Conservation (phyloP, 805 yeast species). For the Yarrowia divulgata region DNA sequence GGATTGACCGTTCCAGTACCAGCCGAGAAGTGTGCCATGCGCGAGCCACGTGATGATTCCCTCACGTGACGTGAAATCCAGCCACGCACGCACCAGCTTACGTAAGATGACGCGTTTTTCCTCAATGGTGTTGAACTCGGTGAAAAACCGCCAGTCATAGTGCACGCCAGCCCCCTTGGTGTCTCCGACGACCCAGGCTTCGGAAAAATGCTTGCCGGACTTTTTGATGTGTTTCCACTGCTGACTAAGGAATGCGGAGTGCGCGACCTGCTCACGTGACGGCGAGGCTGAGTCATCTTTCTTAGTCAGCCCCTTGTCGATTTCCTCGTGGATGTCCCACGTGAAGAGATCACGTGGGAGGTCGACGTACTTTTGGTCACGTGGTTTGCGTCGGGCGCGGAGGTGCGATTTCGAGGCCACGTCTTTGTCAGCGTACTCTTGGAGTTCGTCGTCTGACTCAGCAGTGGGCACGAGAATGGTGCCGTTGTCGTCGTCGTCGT, state of each 20-base stretch:
- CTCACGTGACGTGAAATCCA: constrained; percentile 55
- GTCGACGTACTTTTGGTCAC: background rate
- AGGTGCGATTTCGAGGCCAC: background rate
- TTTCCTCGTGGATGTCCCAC: constrained; percentile 20
- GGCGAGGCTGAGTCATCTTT: background rate
- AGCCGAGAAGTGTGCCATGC: constrained; percentile 59
- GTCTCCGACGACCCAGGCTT: constrained; percentile 17
- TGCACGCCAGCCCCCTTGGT: constrained; percentile 43
- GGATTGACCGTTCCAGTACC: constrained; percentile 59
- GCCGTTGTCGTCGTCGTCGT: constrained; percentile 29
- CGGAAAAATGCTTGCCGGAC: constrained; percentile 36
- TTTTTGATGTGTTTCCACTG: constrained; percentile 11
- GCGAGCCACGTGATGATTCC: constrained; percentile 58
- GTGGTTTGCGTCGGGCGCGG: background rate
- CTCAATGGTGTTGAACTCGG: constrained; percentile 52
- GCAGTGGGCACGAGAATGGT: background rate
- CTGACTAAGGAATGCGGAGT: background rate
- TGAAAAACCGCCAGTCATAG: constrained; percentile 75
- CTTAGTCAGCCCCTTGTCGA: background rate
- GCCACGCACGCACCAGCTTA: constrained; percentile 56
- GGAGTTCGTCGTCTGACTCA: constrained; percentile 7
- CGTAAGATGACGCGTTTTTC: constrained; percentile 58
- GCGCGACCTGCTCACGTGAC: background rate
- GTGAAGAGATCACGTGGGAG: constrained; percentile 1
- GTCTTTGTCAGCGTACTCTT: background rate